Evolutionary conservation across 2,329 filamentous ascomycete genomes (phyloP).

Genomic region (Ceratocystis albifundus): DNA sequence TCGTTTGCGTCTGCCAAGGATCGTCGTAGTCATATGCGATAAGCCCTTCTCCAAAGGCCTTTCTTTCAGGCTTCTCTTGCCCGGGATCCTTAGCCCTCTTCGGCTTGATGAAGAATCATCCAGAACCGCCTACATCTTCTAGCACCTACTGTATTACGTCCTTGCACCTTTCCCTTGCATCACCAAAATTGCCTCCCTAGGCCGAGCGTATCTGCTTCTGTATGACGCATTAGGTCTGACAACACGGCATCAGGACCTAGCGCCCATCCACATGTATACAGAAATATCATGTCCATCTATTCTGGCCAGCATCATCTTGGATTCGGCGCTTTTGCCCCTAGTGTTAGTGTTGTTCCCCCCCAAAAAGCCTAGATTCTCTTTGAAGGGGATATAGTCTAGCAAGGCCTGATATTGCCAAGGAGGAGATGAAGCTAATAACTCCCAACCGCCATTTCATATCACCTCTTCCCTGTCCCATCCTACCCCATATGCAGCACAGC

Average conservation of each 20-base stretch:
- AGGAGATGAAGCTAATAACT: no score
- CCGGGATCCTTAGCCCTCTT: neutral
- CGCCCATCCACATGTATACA: no score
- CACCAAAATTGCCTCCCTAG: neutral
- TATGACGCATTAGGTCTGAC: neutral
- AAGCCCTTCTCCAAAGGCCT: neutral
- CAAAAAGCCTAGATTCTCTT: neutral
- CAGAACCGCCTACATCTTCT: neutral
- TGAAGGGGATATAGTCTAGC: neutral
- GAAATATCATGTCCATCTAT: neutral
- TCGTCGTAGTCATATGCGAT: neutral
- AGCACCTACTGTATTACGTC: neutral
- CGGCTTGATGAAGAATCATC: neutral
- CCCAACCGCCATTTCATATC: no score
- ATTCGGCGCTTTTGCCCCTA: neutral
- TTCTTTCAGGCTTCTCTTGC: neutral
- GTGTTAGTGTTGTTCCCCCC: neutral
- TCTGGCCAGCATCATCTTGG: neutral
- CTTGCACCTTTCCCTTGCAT: neutral
- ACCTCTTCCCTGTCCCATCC: no score
- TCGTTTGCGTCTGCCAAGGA: conserved; percentile 1
- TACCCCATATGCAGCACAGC: no score
- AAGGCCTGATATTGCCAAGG: no score
- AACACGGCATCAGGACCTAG: no score
- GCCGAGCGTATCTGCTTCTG: neutral